A percentile compares a stretch with the other conserved stretches of the same genome.
These are phyloP conservation scores for Hyphopichia fennica DNA, from an alignment of 1,139 yeast species.

Conservation along the genomic window DNA sequence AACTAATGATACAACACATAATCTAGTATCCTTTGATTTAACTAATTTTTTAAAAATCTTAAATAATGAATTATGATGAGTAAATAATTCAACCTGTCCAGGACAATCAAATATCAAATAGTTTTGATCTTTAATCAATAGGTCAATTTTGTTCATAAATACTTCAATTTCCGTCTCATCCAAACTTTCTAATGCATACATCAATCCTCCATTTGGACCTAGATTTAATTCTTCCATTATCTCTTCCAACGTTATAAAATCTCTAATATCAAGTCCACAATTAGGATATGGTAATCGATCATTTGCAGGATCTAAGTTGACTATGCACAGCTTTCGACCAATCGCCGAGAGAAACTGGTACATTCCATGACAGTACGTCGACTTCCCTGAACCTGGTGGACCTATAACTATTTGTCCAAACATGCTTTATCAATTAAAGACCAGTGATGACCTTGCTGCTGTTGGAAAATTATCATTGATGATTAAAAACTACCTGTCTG, in stretches of 20 bases:
- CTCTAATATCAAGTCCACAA: constrained; percentile 84
- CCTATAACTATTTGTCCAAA: constrained; percentile 95
- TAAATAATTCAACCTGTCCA: constrained; percentile 50
- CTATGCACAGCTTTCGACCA: constrained; percentile 79
- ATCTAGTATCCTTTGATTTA: constrained; percentile 59
- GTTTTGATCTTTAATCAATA: constrained; percentile 56
- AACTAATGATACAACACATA: constrained; percentile 84
- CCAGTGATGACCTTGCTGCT: too few species aligned
- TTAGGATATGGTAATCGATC: constrained; percentile 73
- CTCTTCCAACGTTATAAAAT: constrained; percentile 82
- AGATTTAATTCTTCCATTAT: constrained; percentile 77
- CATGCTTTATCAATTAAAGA: constrained; percentile 23
- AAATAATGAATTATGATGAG: constrained; percentile 43
- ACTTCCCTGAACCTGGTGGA: constrained; percentile 97
- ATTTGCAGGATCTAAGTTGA: constrained; percentile 95
- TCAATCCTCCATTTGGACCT: constrained; percentile 96
- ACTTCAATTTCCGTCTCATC: constrained; percentile 47
- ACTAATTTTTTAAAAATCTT: constrained; percentile 35
- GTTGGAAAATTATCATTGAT: neutral
- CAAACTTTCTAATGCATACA: constrained; percentile 80
- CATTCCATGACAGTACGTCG: constrained; percentile 92
- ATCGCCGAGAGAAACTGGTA: constrained; percentile 89
- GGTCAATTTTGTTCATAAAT: constrained; percentile 58
- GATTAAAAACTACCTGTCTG: neutral
- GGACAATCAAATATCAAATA: constrained; percentile 88